Base-by-base conservation (phyloP, 2,329 filamentous ascomycete genomes). In the Hymenoscyphus albidus region DNA sequence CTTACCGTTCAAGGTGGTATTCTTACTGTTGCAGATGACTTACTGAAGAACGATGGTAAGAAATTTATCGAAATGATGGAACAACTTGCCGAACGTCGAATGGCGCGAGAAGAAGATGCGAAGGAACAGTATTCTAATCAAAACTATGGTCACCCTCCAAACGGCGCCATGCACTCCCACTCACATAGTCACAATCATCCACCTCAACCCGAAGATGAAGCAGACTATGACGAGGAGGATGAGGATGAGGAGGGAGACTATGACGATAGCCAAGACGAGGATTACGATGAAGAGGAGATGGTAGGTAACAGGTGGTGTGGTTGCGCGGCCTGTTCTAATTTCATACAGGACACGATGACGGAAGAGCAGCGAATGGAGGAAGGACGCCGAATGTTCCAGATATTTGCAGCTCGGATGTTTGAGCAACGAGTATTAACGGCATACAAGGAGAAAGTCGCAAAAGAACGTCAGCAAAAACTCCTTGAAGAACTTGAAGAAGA, bases 21-120 rank as follows among this genome's bases (percentile, higher is more conserved):
- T 78, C 88, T 99, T 77, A 99, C 95, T 70, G 95, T 99, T 75
- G 95, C 95, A 77, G 95, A 99, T 82, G 95, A 99, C 80, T 84
- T 99, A 70, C 85, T 99, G 69, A 98, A 98, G 79, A 99, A 99
- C 79, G 95, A 99, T 78, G 95, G 95, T 74, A 97, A 96, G 79
- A 96, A 97, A 76, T 99, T 99, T 80, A 99, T 99, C 78, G 95
- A 99, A 77, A 99, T 99, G 95, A 99, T 99, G 95, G 95, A 99
- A 78, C 94, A 98, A 80, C 85, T 99, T 73, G 95, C 95, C 44
- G 95, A 99, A 80, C 91, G 94, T 73, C 88, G 95, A 73, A 97
- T 99, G 94, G 92, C 93, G 75, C 89, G 95, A 71, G 94, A 98
- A 80, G 93, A 95, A 79, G 93, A 97, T 76, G 91, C 92, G 60